Evolutionary conservation across 768 basidiomycete species (phyloP), one percentile per base, ranked within the genome.

Genomic region (Mycena kentingensis): DNA sequence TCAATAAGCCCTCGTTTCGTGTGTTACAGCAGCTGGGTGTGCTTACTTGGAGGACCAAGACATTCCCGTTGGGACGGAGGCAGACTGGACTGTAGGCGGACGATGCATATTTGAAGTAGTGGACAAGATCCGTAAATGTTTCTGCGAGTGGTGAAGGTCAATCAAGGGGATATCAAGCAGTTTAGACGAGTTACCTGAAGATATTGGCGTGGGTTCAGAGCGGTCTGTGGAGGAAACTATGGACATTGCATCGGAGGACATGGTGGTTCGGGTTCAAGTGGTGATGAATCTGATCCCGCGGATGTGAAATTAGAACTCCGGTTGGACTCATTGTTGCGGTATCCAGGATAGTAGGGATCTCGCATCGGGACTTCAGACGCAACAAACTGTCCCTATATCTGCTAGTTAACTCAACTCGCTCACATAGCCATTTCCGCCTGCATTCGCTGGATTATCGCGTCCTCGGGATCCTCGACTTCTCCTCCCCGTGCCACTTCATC

Each of bases 21-120:
- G 32, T 29, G 18, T 18, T 8, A 1, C 32, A 36, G 16, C 19
- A 44, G 26, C 7, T 10, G 37, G 18, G 32, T 8, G 10, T 19
- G 55, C 62, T 11, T 12, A 69, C 72, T 58, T 68, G 63, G 6
- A 64, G 42, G 22, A 80, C 75, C 26, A 77, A 66, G 26, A 67
- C 64, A 26, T 77, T 77, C 21, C 80, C 79, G 58, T 81, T 80
- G 2, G 80, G 81, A 12, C 71, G 69, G 5, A 74, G 73, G 51
- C 81, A 83, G 19, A 79, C 49, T 0, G 65, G 42, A 27, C 55
- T 64, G 51, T 81, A 82, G 3, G 77, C 76, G 5, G 79, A 79
- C 11, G 80, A 77, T 1, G 81, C 77, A 52, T 80, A 82, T 63
- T 80, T 79, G 71, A 80, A 78, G 67, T 82, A 81, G 54, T 75